Conservation (phyloP, 768 basidiomycete genomes). For the Tubosaeta brunneosetosa region DNA sequence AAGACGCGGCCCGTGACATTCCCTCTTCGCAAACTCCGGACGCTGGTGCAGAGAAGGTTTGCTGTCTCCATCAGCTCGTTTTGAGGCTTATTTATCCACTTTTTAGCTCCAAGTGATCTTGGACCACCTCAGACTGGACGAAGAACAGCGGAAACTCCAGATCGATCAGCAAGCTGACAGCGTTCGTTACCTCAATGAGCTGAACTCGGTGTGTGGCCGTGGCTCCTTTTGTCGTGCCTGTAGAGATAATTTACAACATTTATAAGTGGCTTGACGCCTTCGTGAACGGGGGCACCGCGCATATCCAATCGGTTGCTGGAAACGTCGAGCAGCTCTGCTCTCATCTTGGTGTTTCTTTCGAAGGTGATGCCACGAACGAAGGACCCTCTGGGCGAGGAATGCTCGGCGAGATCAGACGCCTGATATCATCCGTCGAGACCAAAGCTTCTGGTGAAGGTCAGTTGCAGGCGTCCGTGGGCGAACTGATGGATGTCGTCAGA, state of each 20-base stretch:
- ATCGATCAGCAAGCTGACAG: conserved; percentile 69
- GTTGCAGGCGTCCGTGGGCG: conserved; percentile 33
- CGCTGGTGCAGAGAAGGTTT: conserved; percentile 20
- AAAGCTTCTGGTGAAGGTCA: conserved; percentile 29
- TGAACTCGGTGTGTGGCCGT: conserved; percentile 53
- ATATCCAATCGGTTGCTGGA: conserved; percentile 58
- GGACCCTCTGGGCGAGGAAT: conserved; percentile 22
- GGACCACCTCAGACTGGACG: conserved; percentile 43
- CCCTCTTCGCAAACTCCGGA: conserved; percentile 3
- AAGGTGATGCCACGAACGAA: conserved; percentile 12
- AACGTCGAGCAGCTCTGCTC: conserved; percentile 58
- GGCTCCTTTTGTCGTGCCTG: not conserved
- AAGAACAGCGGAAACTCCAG: conserved; percentile 44
- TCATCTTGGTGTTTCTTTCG: conserved; percentile 41
- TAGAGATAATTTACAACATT: too few relatives aligned
- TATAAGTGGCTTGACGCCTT: conserved; percentile 88
- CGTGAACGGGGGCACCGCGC: conserved; percentile 69
- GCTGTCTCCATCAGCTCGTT: not conserved
- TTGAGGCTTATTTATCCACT: not conserved
- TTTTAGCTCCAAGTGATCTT: conserved; percentile 43
- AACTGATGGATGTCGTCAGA: conserved; percentile 36
- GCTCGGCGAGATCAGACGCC: conserved; percentile 32
- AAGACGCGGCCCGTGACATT: not conserved
- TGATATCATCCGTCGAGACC: conserved; percentile 32
- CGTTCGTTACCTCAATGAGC: conserved; percentile 72